Percentiles rank a stretch among this genome's conserved stretches.
These are phyloP conservation scores for Bacidia gigantensis DNA, from an alignment of 495 filamentous ascomycete species.

Conservation along the genomic window DNA sequence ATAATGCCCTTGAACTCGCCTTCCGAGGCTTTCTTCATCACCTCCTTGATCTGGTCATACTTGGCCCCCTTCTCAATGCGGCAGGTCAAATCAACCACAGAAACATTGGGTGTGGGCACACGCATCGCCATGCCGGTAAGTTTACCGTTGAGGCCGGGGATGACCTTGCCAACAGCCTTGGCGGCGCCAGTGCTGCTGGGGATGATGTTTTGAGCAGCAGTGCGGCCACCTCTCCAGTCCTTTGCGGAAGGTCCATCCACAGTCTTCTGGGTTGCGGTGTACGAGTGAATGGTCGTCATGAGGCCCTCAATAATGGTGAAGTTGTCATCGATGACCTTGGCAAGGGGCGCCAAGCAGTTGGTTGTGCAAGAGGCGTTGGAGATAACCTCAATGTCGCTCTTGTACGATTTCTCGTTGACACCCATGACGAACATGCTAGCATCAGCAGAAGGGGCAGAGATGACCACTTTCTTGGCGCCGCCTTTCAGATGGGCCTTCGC, in stretches of 20 bases:
- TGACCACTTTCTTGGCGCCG: conserved; percentile 99
- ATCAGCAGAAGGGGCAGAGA: conserved; percentile 97
- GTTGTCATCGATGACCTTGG: conserved; percentile 98
- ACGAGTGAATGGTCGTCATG: conserved; percentile 99
- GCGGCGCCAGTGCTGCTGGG: conserved; percentile 97
- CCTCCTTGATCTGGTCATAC: conserved; percentile 90
- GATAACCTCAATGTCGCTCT: conserved; percentile 74
- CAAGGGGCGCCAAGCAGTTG: conserved; percentile 97
- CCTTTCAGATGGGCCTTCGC: conserved; percentile 92
- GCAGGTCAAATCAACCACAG: conserved; percentile 92
- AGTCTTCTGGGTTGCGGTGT: conserved; percentile 99
- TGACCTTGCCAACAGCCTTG: conserved; percentile 99
- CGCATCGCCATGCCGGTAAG: conserved; percentile 99
- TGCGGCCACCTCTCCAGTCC: conserved; percentile 99
- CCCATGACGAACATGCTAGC: conserved; percentile 99
- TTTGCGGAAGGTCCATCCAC: conserved; percentile 94
- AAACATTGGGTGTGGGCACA: conserved; percentile 97
- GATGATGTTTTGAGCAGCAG: conserved; percentile 99
- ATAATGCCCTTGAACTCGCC: conserved; percentile 82
- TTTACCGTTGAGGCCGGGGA: conserved; percentile 94
- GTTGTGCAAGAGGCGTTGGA: conserved; percentile 99
- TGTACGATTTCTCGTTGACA: conserved; percentile 92
- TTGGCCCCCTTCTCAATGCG: conserved; percentile 77
- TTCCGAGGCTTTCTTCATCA: conserved; percentile 78
- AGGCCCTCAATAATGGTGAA: conserved; percentile 95